Evolutionary conservation across 2,329 filamentous ascomycete species (phyloP), one percentile per base, ranked within the genome.

Genomic region (Diplodia intermedia): DNA sequence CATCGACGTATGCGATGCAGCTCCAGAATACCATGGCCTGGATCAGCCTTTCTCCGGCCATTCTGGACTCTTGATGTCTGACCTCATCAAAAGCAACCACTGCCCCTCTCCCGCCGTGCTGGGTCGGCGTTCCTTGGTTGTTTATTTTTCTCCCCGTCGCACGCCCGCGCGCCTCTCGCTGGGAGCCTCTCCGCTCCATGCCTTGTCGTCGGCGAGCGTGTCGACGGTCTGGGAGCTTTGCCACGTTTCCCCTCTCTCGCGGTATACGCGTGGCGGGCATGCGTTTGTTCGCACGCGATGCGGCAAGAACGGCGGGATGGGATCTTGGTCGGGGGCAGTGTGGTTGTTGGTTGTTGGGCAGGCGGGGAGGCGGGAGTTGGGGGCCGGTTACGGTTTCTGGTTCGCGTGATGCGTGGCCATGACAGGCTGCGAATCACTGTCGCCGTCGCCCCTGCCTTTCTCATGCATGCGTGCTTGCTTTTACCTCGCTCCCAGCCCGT

Each of bases 1-100:
- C 55, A 43, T 60, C 55, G 55, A 60, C 55, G 55, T 60, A 60
- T 29, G 33, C 33, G 33, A 56, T 40, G 31, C 31, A 33, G 7
- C 31, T 11, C 7, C 31, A 11, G 31, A 33, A 33, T 33, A 33
- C 11, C 33, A 36, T 33, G 36, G 57, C 40, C 57, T 62, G 26
- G 57, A 12, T 15, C 56, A 60, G 36, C 56, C 56, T 29, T 29
- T 36, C 31, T 31, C 43, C 56, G 36, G 15, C 11, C 36, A 12
- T 11, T 14, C n/a, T 26, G 33, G 54, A 12, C 40, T 36, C 33
- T 9, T 9, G 9, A 8, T 20, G 23, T 49, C 18, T 61, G 40
- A 49, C 40, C 57, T 61, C 38, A 49, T 26, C 55, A 14, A 18
- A 36, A 40, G 36, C 55, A 29, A 8, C 40, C 4, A 36, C 33